Base-by-base conservation (phyloP, 805 yeast genomes). In the Saccharomyces kudriavzevii region DNA sequence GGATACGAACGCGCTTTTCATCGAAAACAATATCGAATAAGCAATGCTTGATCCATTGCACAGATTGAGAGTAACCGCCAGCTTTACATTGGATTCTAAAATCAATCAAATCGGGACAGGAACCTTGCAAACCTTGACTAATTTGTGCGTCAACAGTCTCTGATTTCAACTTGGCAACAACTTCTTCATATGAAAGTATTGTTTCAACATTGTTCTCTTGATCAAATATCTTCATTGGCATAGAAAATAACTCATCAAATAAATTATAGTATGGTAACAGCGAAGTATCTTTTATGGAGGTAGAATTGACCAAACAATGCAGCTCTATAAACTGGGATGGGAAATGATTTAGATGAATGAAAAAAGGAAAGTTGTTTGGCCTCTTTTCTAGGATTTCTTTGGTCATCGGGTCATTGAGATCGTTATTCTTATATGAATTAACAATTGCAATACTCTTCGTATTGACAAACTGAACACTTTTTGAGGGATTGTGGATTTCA, bases 261-360 rank as follows among this genome's bases (percentile, higher is more conserved):
- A 91, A 65, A 22, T 83, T 82, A 57, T 88, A 74, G 54, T 85
- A 84, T 2, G 87, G 85, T 51, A 90, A 72, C 14, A 84, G 71
- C 1, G 71, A 63, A 26, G 77, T 72, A 50, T 70, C 72, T 31
- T 68, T 50, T 79, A 84, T 24, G 82, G 74, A 48, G 62, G 75
- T 47, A 72, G 76, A 1, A 88, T 80, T 9, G 84, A 87, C 67
- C 40, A 84, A 67, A 40, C 89, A 65, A 54, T 83, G 80, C 22
- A 90, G 75, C 13, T 86, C 81, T 35, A 88, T 80, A 65, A 92
- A 94, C 62, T 87, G 84, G 1, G 97, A 87, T 52, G 83, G 79
- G 64, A 81, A 85, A 58, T 85, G 81, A 68, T 94, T 97, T 60
- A 87, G 77, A 64, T 89, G 94, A 50, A 91, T 66, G 56, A 82